These are phyloP conservation scores for Phytophthora pisi DNA, from an alignment of 352 stramenopile genomes.

Conservation along the genomic window DNA sequence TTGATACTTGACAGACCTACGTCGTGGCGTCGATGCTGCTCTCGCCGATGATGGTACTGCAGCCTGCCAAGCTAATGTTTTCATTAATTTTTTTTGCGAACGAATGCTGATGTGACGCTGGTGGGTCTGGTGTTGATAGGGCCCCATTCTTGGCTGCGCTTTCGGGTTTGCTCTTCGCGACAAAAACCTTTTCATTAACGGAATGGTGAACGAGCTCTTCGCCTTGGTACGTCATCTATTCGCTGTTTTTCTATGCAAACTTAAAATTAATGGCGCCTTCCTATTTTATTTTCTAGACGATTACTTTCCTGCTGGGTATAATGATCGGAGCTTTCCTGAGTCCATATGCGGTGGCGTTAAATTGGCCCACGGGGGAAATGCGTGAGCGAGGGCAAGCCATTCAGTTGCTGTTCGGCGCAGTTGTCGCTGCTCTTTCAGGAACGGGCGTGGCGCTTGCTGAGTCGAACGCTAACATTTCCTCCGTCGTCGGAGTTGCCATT, in stretches of 20 bases:
- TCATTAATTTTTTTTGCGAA: not conserved
- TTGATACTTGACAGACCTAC: slow-evolving; percentile 56
- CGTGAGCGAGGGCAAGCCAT: slow-evolving; percentile 76
- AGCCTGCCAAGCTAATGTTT: not conserved
- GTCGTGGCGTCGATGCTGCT: slow-evolving; percentile 90
- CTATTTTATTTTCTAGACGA: slow-evolving; percentile 39
- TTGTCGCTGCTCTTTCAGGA: slow-evolving; percentile 79
- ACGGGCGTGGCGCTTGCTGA: slow-evolving; percentile 81
- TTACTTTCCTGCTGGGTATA: slow-evolving; percentile 81
- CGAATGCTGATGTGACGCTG: slow-evolving; percentile 5
- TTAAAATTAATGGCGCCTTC: not conserved
- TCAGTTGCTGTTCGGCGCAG: slow-evolving; percentile 78
- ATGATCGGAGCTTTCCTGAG: slow-evolving; percentile 82
- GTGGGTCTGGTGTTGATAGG: slow-evolving; percentile 34
- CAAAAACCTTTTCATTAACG: slow-evolving; percentile 84
- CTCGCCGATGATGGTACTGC: slow-evolving; percentile 78
- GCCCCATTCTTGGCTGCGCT: slow-evolving; percentile 81
- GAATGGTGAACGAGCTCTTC: slow-evolving; percentile 83
- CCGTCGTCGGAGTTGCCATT: slow-evolving; percentile 90
- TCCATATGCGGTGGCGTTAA: slow-evolving; percentile 75
- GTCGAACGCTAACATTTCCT: slow-evolving; percentile 90
- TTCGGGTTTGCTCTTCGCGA: slow-evolving; percentile 85
- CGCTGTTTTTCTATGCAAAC: not conserved
- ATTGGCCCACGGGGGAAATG: slow-evolving; percentile 89
- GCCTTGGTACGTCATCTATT: slow-evolving; percentile 51